These are phyloP conservation scores for Solanum aculeatissimum DNA, from an alignment of 305 asterid genomes.

Conservation along the genomic window DNA sequence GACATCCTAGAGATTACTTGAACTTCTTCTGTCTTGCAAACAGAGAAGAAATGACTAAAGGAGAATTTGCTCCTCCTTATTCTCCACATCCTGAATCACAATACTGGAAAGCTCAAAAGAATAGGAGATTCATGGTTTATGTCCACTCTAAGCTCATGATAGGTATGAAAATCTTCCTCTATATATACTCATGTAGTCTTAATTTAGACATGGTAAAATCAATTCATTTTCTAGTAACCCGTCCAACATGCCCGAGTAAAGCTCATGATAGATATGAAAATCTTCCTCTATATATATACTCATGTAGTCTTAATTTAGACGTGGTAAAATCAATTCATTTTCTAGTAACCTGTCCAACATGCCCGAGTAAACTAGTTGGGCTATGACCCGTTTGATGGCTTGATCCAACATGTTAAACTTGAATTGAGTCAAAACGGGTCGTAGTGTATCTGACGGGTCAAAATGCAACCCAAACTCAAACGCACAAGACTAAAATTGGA, in stretches of 20 bases:
- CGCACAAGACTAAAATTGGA: not conserved
- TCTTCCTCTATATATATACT: no score
- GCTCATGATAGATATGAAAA: no score
- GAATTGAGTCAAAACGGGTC: not conserved
- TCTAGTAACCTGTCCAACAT: not conserved
- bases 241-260: not conserved
- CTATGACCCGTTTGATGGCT: not conserved
- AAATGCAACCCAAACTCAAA: not conserved
- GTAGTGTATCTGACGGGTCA: not conserved
- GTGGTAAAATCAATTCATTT: not conserved
- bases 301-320: no score
- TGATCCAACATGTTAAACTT: not conserved
- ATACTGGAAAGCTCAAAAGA: slow-evolving; percentile 65
- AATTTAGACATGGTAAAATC: not conserved
- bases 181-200: not conserved
- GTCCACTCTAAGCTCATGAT: slow-evolving; percentile 94
- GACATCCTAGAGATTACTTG: slow-evolving; percentile 70
- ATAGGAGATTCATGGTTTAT: slow-evolving; percentile 84
- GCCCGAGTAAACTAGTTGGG: not conserved
- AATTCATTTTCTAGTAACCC: not conserved
- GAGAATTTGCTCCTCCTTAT: slow-evolving; percentile 77
- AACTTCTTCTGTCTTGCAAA: slow-evolving; percentile 88
- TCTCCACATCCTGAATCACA: slow-evolving; percentile 60
- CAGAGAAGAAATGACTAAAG: slow-evolving; percentile 53
- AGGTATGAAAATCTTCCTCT: slow-evolving; percentile 32